Evolutionary conservation across 345 rosid genomes (phyloP), one percentile per base, ranked within the genome.

Genomic region (Excoecaria agallocha): DNA sequence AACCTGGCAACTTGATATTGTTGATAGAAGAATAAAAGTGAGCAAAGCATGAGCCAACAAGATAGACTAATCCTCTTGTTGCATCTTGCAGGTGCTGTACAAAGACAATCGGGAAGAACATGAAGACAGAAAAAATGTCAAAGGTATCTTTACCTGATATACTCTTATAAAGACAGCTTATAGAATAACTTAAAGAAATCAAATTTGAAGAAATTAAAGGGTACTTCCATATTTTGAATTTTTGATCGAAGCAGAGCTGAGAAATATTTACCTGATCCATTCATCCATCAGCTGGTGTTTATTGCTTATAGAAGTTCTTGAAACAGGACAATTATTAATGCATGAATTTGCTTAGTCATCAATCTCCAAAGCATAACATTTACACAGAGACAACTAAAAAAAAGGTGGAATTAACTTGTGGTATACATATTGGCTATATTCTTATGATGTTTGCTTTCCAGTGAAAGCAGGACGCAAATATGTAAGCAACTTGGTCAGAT

Each of bases 1-100:
- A 3, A 66, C 58, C 61, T 58, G 12, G 63, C 56, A 51, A 63
- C 48, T 58, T 63, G 57, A 39, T 58, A 24, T 20, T 72, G 71
- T 25, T 62, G 50, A 72, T 58, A 64, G 35, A 60, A 66, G 51
- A 38, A 46, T 50, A 66, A 60, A 52, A 22, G n/a, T 20, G 20
- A 68, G 43, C 45, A 25, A n/a, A 70, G 66, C 24, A 48, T 66
- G 55, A 25, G 46, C 72, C 67, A 70, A 68, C 30, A 70, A 20
- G 12, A 25, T 39, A 62, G 16, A 62, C 74, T 82, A 57, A 79
- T 71, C 52, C 77, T 59, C 46, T 46, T 71, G 6, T 35, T 73
- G 67, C 62, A 70, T 71, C 70, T 69, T 78, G 82, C 93, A 94
- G 97, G 81, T 85, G 79, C 86, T 92, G 64, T 77, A 83, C 51